These are phyloP conservation scores for Moesziomyces sp. DNA, from an alignment of 1,284 basidiomycete genomes.

Conservation along the genomic window DNA sequence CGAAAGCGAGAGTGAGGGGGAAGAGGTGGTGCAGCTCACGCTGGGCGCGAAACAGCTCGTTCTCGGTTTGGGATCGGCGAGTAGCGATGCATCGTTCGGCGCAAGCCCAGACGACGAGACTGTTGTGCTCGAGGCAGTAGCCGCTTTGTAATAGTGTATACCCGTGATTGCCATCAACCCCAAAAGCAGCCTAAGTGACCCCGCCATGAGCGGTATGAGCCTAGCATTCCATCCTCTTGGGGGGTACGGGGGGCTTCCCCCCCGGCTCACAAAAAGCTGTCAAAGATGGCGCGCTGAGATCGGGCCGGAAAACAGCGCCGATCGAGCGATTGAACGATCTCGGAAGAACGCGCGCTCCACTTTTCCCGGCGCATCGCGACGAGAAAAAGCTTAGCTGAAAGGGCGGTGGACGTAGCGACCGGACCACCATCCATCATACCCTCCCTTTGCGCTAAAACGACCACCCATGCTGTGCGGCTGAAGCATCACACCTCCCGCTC, in stretches of 20 bases:
- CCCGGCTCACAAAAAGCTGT: not conserved
- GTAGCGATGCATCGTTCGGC: conserved; percentile 6
- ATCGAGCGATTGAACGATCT: not conserved
- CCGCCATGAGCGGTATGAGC: too few species aligned
- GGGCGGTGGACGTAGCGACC: not conserved
- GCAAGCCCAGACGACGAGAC: conserved; percentile 23
- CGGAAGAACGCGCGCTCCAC: not conserved
- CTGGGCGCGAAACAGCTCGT: conserved; percentile 17
- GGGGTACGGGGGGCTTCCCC: too few species aligned
- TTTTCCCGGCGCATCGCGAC: not conserved
- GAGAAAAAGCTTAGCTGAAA: not conserved
- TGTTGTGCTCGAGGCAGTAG: conserved; percentile 14
- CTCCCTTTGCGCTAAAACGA: too few species aligned
- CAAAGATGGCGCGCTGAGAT: not conserved
- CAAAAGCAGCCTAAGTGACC: too few species aligned
- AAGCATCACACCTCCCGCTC: not conserved
- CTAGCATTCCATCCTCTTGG: too few species aligned
- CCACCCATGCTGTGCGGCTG: not conserved
- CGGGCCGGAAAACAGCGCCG: too few species aligned
- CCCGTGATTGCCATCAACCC: not conserved
- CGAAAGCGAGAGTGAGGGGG: conserved; percentile 11
- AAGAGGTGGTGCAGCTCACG: conserved; percentile 24
- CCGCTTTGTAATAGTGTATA: conserved; percentile 3
- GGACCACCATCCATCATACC: not conserved
- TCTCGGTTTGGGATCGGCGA: conserved; percentile 17